Percentiles rank a stretch among this genome's conserved stretches.
These are phyloP conservation scores for Russula earlei DNA, from an alignment of 768 basidiomycete species.

Conservation along the genomic window DNA sequence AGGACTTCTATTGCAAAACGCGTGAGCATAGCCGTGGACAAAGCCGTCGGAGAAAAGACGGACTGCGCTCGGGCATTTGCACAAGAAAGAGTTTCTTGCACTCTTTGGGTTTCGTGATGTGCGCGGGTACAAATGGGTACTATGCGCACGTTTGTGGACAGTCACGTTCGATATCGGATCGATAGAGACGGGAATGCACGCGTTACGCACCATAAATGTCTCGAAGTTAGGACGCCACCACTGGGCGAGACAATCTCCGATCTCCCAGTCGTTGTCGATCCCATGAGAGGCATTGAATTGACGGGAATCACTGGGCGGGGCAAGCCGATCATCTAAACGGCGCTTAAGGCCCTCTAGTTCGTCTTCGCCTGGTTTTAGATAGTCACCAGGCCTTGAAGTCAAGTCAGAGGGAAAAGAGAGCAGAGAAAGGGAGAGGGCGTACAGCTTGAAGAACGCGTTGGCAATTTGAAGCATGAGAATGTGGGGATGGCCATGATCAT, in stretches of 20 bases:
- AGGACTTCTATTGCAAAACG: slow-evolving; percentile 59
- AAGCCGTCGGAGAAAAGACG: slow-evolving; percentile 26
- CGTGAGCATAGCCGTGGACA: background rate
- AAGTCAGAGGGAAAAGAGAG: background rate
- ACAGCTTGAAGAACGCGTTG: slow-evolving; percentile 99
- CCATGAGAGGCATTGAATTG: slow-evolving; percentile 72
- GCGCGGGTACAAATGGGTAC: slow-evolving; percentile 93
- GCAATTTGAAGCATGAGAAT: slow-evolving; percentile 98
- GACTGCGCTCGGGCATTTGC: slow-evolving; percentile 91
- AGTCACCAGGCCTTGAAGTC: slow-evolving; percentile 79
- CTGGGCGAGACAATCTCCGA: slow-evolving; percentile 91
- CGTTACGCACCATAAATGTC: slow-evolving; percentile 82
- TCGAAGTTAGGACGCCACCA: slow-evolving; percentile 99
- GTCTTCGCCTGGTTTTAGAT: slow-evolving; percentile 92
- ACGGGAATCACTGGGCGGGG: slow-evolving; percentile 59
- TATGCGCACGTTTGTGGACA: slow-evolving; percentile 25
- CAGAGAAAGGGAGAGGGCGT: slow-evolving; percentile 26
- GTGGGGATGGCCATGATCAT: slow-evolving; percentile 96
- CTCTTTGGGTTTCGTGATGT: slow-evolving; percentile 97
- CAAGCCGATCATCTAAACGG: slow-evolving; percentile 82
- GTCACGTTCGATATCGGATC: background rate
- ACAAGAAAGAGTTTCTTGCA: slow-evolving; percentile 94
- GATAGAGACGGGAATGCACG: background rate
- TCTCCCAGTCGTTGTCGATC: slow-evolving; percentile 88
- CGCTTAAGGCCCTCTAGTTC: slow-evolving; percentile 86